A percentile compares a stretch with the other conserved stretches of the same genome.
Evolutionary conservation across 352 stramenopile species (phyloP).

Genomic region (Phytophthora crassamura): DNA sequence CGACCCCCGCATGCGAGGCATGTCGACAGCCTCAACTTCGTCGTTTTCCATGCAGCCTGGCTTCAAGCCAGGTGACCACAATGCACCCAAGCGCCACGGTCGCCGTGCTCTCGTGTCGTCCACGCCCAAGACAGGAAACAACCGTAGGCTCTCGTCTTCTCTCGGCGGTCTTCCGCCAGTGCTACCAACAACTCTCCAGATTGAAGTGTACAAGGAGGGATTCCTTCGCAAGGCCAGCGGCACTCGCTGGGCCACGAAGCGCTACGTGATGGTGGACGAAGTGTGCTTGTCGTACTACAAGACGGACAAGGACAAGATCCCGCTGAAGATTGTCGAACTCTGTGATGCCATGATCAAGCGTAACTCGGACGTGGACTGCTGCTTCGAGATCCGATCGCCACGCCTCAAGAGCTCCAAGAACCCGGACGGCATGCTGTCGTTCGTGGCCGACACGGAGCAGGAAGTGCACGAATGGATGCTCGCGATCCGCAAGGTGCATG

Average conservation of each 20-base stretch:
- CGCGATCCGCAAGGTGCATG: slow-evolving; percentile 84
- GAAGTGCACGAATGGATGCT: slow-evolving; percentile 91
- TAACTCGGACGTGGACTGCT: slow-evolving; percentile 84
- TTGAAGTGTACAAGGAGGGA: slow-evolving; percentile 84
- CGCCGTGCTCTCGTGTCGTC: slow-evolving; percentile 78
- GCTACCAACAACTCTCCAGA: slow-evolving; percentile 70
- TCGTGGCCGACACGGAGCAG: slow-evolving; percentile 83
- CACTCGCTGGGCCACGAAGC: slow-evolving; percentile 84
- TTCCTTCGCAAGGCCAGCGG: slow-evolving; percentile 86
- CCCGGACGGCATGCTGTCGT: slow-evolving; percentile 81
- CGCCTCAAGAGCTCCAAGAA: slow-evolving; percentile 88
- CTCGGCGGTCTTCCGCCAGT: slow-evolving; percentile 57
- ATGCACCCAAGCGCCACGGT: slow-evolving; percentile 51
- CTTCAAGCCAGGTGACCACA: slow-evolving; percentile 61
- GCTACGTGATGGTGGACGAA: slow-evolving; percentile 90
- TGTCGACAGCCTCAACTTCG: slow-evolving; percentile 44
- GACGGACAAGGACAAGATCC: slow-evolving; percentile 82
- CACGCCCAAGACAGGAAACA: slow-evolving; percentile 46
- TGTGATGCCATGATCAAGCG: slow-evolving; percentile 84
- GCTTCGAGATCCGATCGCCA: slow-evolving; percentile 87
- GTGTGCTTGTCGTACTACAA: slow-evolving; percentile 89
- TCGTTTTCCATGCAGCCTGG: slow-evolving; percentile 68
- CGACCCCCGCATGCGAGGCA: slow-evolving; percentile 43
- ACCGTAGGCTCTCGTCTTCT: slow-evolving; percentile 50
- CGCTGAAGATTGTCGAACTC: slow-evolving; percentile 85